Conservation (phyloP, 352 stramenopile genomes). For the Pythium guiyangense region DNA sequence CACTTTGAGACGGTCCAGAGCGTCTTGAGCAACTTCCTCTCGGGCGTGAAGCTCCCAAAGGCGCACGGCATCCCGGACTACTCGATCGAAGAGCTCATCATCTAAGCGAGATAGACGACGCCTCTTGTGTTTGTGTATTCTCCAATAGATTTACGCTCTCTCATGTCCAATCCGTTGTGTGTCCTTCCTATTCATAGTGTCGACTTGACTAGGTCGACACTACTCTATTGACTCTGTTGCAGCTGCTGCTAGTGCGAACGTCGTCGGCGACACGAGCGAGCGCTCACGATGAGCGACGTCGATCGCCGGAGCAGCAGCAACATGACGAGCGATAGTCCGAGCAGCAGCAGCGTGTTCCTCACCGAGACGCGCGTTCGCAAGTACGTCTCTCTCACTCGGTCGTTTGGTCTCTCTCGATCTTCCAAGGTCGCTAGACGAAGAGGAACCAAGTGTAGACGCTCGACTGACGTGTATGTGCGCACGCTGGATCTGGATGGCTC, state of each 20-base stretch:
- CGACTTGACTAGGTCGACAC: too few relatives aligned
- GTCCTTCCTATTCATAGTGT: too few relatives aligned
- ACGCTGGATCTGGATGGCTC: too few relatives aligned
- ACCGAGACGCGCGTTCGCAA: conserved; percentile 59
- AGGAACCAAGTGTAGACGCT: not conserved
- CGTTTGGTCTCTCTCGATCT: too few relatives aligned
- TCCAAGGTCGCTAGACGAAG: too few relatives aligned
- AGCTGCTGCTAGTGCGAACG: not conserved
- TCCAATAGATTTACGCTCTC: too few relatives aligned
- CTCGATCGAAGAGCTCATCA: conserved; percentile 67
- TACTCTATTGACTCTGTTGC: too few relatives aligned
- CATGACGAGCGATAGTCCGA: conserved; percentile 37
- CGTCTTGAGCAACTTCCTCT: conserved; percentile 78
- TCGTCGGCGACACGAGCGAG: not conserved
- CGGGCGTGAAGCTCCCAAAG: conserved; percentile 56
- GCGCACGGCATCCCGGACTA: conserved; percentile 69
- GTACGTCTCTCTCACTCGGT: not conserved
- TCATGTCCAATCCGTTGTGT: too few relatives aligned
- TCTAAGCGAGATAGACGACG: conserved; percentile 23
- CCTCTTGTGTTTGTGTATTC: too few relatives aligned
- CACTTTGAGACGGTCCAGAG: conserved; percentile 66
- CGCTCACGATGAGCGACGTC: conserved; percentile 3
- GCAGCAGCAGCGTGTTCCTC: conserved; percentile 62
- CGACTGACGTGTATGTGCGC: not conserved
- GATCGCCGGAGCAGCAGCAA: conserved; percentile 16